Percentiles rank a stretch among this genome's conserved stretches.
Conservation (phyloP, 495 filamentous ascomycete species). For the Penicillium lagena region DNA sequence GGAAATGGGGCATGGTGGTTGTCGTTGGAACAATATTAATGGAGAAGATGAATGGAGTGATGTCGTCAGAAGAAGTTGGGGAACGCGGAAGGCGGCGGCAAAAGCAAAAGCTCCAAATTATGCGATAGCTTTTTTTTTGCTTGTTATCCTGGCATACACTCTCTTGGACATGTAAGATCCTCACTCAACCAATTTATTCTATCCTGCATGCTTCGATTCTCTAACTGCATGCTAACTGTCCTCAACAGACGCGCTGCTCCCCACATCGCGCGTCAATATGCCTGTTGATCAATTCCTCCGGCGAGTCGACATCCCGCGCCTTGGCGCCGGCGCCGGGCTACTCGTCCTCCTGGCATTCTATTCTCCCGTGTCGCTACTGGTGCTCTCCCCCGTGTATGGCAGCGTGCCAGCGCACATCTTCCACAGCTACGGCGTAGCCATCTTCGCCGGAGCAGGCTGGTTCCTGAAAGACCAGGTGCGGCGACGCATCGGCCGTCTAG, state of each 20-base stretch:
- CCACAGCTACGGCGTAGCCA: constrained; percentile 59
- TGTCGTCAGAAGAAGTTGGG: constrained; percentile 3
- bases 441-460: constrained; percentile 58
- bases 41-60: too few relatives aligned
- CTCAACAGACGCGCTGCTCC: constrained; percentile 5
- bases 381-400: constrained; percentile 80
- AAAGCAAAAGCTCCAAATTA: constrained; percentile 2
- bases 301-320: constrained; percentile 21
- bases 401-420: constrained; percentile 65
- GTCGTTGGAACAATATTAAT: too few relatives aligned
- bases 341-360: constrained; percentile 65
- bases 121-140: too few relatives aligned
- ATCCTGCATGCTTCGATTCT: too few relatives aligned
- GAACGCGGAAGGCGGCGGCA: constrained; percentile 29
- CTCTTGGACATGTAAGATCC: too few relatives aligned
- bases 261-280: constrained; percentile 8
- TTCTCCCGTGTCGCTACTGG: constrained; percentile 67
- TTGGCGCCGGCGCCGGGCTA: constrained; percentile 35
- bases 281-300: constrained; percentile 20
- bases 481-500: constrained; percentile 32
- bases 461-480: constrained; percentile 46
- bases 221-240: background rate
- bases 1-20: constrained; percentile 33
- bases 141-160: too few relatives aligned
- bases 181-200: too few relatives aligned